These are phyloP conservation scores for Stachybotrys echinatus DNA, from an alignment of 2,329 filamentous ascomycete species.

Conservation along the genomic window DNA sequence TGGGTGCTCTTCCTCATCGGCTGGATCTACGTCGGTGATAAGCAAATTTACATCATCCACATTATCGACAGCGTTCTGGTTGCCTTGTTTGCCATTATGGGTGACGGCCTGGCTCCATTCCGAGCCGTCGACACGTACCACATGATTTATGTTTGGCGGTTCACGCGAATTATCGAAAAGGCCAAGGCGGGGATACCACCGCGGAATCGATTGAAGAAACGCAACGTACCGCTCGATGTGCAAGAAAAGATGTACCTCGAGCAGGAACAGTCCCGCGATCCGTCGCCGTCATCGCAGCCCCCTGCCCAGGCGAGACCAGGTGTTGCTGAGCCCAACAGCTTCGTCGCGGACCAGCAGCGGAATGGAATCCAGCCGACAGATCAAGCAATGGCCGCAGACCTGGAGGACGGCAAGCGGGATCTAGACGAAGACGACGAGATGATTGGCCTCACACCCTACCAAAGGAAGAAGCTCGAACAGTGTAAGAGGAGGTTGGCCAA, in stretches of 20 bases:
- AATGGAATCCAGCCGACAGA: constrained; percentile 36
- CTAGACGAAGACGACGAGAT: constrained; percentile 41
- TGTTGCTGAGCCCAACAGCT: constrained; percentile 9
- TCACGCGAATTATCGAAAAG: constrained; percentile 35
- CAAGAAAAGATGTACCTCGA: constrained; percentile 8
- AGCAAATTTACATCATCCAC: constrained; percentile 64
- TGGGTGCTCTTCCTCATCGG: constrained; percentile 92
- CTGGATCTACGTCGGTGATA: constrained; percentile 77
- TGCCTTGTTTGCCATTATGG: constrained; percentile 65
- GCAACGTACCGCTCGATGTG: constrained; percentile 9
- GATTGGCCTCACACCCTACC: constrained; percentile 51
- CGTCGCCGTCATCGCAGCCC: neutral
- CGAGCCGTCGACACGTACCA: constrained; percentile 80
- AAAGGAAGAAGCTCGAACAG: constrained; percentile 66
- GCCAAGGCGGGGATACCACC: constrained; percentile 45
- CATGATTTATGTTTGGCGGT: constrained; percentile 76
- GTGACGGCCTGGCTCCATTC: constrained; percentile 68
- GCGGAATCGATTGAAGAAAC: constrained; percentile 13
- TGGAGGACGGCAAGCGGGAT: constrained; percentile 32
- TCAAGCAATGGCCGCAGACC: constrained; percentile 17
- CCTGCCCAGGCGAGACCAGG: constrained; percentile 1
- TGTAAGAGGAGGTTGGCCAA: constrained; percentile 77
- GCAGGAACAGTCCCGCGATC: neutral
- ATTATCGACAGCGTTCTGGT: constrained; percentile 68
- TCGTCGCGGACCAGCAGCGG: constrained; percentile 16